Evolutionary conservation across 1,284 basidiomycete genomes (phyloP).

Genomic region (Ustilago xerochloae): DNA sequence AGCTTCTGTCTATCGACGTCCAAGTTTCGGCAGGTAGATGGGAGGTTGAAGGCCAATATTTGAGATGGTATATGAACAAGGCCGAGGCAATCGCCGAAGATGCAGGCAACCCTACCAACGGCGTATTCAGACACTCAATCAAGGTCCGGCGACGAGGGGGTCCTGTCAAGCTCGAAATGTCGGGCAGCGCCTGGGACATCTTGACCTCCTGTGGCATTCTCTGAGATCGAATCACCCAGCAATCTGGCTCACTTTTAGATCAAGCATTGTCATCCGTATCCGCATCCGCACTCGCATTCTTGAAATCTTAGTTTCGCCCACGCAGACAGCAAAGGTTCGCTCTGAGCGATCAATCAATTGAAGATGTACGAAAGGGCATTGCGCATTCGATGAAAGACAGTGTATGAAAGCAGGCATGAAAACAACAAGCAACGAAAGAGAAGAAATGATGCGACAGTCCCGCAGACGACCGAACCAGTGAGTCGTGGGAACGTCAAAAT

Average conservation of each 20-base stretch:
- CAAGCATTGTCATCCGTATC: neutral
- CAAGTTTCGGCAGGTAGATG: constrained; percentile 77
- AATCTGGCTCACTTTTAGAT: neutral
- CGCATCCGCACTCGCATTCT: constrained; percentile 9
- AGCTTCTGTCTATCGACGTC: constrained; percentile 68
- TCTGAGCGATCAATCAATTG: neutral
- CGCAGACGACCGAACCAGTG: constrained; percentile 35
- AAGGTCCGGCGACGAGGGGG: constrained; percentile 37
- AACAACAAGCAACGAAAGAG: neutral
- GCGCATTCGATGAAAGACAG: constrained; percentile 12
- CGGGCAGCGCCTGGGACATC: constrained; percentile 40
- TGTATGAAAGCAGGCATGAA: constrained; percentile 2
- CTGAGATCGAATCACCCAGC: neutral
- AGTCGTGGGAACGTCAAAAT: constrained; percentile 31
- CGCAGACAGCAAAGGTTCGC: neutral
- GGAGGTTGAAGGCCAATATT: constrained; percentile 75
- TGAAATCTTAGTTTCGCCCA: neutral
- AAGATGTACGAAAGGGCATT: constrained; percentile 2
- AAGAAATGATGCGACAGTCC: constrained; percentile 17
- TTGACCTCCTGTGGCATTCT: constrained; percentile 37
- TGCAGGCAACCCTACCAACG: constrained; percentile 16
- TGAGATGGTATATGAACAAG: constrained; percentile 83
- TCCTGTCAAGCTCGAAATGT: constrained; percentile 37
- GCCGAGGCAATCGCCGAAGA: constrained; percentile 39
- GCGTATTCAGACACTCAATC: constrained; percentile 43